Conservation (phyloP, 805 yeast species). For the Danielozyma ontarioensis region DNA sequence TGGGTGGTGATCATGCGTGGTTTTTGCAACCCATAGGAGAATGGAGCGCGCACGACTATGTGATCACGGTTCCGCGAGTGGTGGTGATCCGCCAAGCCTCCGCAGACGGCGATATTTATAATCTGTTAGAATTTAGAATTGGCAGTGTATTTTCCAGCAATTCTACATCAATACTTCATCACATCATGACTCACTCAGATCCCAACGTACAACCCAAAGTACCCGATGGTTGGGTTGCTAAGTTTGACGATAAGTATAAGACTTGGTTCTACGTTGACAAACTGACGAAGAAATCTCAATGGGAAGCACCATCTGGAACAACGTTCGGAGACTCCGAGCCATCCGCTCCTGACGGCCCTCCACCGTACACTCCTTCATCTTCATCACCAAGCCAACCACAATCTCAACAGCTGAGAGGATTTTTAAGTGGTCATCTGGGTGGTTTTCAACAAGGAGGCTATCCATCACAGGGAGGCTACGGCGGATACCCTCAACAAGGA, state of each 20-base stretch:
- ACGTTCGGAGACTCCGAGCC: slow-evolving; percentile 19
- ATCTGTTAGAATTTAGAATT: too few species aligned
- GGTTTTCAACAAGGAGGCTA: slow-evolving; percentile 9
- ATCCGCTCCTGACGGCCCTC: slow-evolving; percentile 35
- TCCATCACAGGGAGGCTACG: slow-evolving; percentile 8
- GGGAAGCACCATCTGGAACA: slow-evolving; percentile 79
- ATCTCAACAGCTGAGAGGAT: slow-evolving; percentile 2
- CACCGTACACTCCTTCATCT: slow-evolving; percentile 27
- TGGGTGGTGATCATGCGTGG: too few species aligned
- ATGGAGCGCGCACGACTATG: too few species aligned
- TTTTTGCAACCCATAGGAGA: too few species aligned
- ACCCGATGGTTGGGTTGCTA: slow-evolving; percentile 72
- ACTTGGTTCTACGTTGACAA: slow-evolving; percentile 82
- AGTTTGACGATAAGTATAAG: slow-evolving; percentile 62
- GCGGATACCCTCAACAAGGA: slow-evolving; percentile 8
- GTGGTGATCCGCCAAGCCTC: too few species aligned
- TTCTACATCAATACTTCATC: too few species aligned
- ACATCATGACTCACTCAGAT: slow-evolving; percentile 4
- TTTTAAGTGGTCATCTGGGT: too few species aligned
- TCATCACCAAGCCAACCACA: slow-evolving; percentile 5
- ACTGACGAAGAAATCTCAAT: slow-evolving; percentile 70
- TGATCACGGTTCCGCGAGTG: too few species aligned
- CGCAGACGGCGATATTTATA: too few species aligned
- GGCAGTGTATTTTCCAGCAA: too few species aligned
- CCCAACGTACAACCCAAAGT: slow-evolving; percentile 43